Evolutionary conservation across 148 eudicot species (phyloP).

Genomic region (Selenicereus undatus): DNA sequence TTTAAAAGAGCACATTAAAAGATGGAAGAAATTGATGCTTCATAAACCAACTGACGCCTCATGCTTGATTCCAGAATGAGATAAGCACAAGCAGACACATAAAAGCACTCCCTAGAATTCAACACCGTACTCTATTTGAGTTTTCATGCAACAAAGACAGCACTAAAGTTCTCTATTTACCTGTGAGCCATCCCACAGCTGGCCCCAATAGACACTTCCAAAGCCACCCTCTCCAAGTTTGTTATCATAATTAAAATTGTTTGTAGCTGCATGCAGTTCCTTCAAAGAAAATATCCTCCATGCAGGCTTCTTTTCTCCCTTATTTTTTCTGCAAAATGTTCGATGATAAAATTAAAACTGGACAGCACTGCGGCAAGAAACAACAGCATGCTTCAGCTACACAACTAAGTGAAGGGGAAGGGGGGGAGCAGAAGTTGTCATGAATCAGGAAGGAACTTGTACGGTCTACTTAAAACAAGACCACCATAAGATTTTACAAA

Average conservation of each 20-base stretch:
- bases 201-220: conserved; percentile 99
- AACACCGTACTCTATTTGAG: not conserved
- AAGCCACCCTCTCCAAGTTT: conserved; percentile 97
- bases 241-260: conserved; percentile 88
- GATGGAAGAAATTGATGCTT: too few species aligned
- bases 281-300: conserved; percentile 94
- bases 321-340: conserved; percentile 49
- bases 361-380: not conserved
- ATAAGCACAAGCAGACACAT: too few species aligned
- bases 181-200: conserved; percentile 98
- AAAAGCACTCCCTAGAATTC: not conserved
- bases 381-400: not conserved
- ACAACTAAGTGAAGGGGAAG: not conserved
- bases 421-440: not conserved
- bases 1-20: too few species aligned
- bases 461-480: too few species aligned
- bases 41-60: too few species aligned
- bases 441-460: not conserved
- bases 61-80: too few species aligned
- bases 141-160: not conserved
- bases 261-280: conserved; percentile 88
- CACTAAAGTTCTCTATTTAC: conserved; percentile 30
- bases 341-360: not conserved
- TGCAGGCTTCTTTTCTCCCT: conserved; percentile 47
- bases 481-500: not conserved